A percentile compares a stretch with the other conserved stretches of the same genome.
Evolutionary conservation across 192 early-diverging fungal species (phyloP).

Genomic region (Entomortierella parvispora): DNA sequence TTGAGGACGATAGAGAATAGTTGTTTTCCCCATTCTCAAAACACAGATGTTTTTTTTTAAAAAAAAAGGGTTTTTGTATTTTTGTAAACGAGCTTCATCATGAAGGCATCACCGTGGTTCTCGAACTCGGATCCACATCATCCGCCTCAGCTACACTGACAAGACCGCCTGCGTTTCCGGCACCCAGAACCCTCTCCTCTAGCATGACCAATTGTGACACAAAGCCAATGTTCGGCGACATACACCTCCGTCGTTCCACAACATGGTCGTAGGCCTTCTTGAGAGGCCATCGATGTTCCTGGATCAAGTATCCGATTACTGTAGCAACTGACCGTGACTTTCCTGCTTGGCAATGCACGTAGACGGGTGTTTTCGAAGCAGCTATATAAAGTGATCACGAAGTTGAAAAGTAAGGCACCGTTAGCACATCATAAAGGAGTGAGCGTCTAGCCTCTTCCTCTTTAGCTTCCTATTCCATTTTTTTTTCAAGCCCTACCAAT

Average conservation of each 20-base stretch:
- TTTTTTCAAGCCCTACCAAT: conserved; percentile 61
- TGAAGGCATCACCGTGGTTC: conserved; percentile 19
- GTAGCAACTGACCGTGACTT: conserved; percentile 75
- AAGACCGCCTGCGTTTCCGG: conserved; percentile 29
- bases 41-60: too few relatives aligned
- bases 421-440: background rate
- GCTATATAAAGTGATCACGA: conserved; percentile 32
- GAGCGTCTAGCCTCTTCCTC: too few relatives aligned
- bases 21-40: too few relatives aligned
- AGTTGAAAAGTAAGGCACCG: conserved; percentile 3
- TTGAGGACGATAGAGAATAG: too few relatives aligned
- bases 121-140: conserved; percentile 9
- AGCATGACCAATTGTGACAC: conserved; percentile 73
- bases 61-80: too few relatives aligned
- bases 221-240: conserved; percentile 84
- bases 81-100: too few relatives aligned
- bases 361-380: conserved; percentile 59
- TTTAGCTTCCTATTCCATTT: background rate
- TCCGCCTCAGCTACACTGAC: conserved; percentile 17
- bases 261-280: conserved; percentile 75
- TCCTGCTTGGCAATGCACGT: conserved; percentile 84
- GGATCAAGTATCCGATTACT: conserved; percentile 74
- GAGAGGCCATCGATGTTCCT: conserved; percentile 68
- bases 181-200: conserved; percentile 68
- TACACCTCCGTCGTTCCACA: conserved; percentile 67